Evolutionary conservation across 345 rosid species (phyloP).

Genomic region (Pugionium dolabratum): DNA sequence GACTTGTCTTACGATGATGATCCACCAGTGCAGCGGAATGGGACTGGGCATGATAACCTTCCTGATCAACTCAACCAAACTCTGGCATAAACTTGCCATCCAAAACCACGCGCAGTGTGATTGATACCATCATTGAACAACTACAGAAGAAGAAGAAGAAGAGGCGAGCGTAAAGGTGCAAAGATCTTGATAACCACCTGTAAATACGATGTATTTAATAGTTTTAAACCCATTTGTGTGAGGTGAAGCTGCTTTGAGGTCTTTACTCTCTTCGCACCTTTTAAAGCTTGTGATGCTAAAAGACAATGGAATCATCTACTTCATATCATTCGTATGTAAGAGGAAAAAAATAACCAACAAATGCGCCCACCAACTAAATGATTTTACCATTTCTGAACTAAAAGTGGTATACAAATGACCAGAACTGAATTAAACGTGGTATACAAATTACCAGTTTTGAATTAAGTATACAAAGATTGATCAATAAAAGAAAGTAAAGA

Average conservation of each 20-base stretch:
- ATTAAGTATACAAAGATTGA: conserved; percentile 37
- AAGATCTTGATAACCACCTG: conserved; percentile 24
- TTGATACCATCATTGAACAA: conserved; percentile 23
- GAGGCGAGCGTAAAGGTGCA: conserved; percentile 23
- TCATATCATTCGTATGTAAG: background rate
- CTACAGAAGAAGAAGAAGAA: conserved; percentile 17
- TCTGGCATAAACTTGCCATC: conserved; percentile 56
- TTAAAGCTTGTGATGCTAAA: conserved; percentile 32
- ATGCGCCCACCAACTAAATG: conserved; percentile 30
- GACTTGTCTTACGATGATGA: conserved; percentile 21
- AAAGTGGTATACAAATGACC: conserved; percentile 28
- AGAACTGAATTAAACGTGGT: no score
- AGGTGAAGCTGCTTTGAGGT: conserved; percentile 26
- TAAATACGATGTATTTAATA: conserved; percentile 31
- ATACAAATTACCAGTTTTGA: background rate
- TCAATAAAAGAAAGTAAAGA: conserved; percentile 2
- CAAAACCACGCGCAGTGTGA: conserved; percentile 52
- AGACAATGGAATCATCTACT: conserved; percentile 24
- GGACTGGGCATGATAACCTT: conserved; percentile 46
- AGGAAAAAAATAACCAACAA: conserved; percentile 4
- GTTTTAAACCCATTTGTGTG: conserved; percentile 26
- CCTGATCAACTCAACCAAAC: conserved; percentile 56
- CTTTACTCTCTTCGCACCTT: conserved; percentile 14
- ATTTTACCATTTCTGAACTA: conserved; percentile 28
- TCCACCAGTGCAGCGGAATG: conserved; percentile 51